These are phyloP conservation scores for Artemisia annua DNA, from an alignment of 129 eudicot genomes.

Conservation along the genomic window DNA sequence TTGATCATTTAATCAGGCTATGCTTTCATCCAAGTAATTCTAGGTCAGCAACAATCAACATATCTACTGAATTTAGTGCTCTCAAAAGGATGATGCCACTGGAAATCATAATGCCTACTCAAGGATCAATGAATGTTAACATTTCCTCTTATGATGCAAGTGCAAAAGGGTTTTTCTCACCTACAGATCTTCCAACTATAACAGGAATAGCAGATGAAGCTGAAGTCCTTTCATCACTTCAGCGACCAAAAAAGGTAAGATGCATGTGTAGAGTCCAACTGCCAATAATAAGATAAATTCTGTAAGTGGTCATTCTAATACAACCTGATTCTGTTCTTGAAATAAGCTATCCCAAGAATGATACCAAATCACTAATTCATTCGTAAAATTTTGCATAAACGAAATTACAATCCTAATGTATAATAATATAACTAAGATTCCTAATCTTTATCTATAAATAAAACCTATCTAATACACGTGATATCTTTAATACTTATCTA, in stretches of 20 bases:
- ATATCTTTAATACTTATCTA: too few species aligned
- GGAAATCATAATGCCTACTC: conserved; percentile 90
- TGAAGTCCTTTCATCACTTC: conserved; percentile 97
- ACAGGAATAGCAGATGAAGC: conserved; percentile 96
- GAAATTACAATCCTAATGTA: too few species aligned
- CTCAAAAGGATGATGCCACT: conserved; percentile 97
- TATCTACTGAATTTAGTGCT: conserved; percentile 89
- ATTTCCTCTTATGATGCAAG: conserved; percentile 69
- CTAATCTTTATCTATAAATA: too few species aligned
- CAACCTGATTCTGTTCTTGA: too few species aligned
- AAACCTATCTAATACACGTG: too few species aligned
- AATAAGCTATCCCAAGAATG: too few species aligned
- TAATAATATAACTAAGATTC: too few species aligned
- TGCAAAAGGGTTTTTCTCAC: conserved; percentile 56
- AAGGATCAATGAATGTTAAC: conserved; percentile 77
- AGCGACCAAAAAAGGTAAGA: conserved; percentile 88
- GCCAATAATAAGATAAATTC: background rate
- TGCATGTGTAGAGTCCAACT: background rate
- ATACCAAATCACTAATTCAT: too few species aligned
- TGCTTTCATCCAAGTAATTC: conserved; percentile 96
- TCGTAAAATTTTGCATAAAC: too few species aligned
- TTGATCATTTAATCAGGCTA: conserved; percentile 85
- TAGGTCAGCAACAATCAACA: conserved; percentile 70
- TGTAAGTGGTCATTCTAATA: background rate
- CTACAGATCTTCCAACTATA: conserved; percentile 85